phyloP scores from a whole-genome alignment of 192 early-diverging fungal genomes.

The Radiomyces spectabilis region DNA sequence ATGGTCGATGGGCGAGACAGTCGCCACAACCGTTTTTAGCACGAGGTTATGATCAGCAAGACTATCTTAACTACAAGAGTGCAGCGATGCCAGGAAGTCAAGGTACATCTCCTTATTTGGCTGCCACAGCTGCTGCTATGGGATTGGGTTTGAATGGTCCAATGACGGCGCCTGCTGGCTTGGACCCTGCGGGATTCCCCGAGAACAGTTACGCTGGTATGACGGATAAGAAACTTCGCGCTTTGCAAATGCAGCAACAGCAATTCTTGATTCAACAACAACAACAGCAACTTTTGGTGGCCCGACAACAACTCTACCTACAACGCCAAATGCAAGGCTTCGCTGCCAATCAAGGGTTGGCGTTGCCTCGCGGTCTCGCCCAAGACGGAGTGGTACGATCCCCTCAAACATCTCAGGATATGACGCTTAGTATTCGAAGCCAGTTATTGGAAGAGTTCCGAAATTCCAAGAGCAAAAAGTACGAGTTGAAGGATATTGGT shows the following conservation, averaged over 20 bases:
- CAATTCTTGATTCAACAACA: slow-evolving; percentile 43
- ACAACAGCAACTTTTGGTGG: slow-evolving; percentile 25
- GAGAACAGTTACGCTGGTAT: slow-evolving; percentile 13
- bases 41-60: too few relatives aligned
- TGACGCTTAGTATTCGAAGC: slow-evolving; percentile 67
- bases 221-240: slow-evolving; percentile 42
- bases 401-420: slow-evolving; percentile 21
- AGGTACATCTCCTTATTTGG: slow-evolving; percentile 13
- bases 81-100: background rate
- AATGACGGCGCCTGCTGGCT: slow-evolving; percentile 25
- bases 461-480: slow-evolving; percentile 95
- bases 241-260: slow-evolving; percentile 37
- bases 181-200: slow-evolving; percentile 14
- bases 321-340: too few relatives aligned
- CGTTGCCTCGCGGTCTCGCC: slow-evolving; percentile 22
- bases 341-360: too few relatives aligned
- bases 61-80: too few relatives aligned
- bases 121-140: slow-evolving; percentile 10
- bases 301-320: slow-evolving; percentile 4
- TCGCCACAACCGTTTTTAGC: too few relatives aligned
- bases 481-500: slow-evolving; percentile 92
- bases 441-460: slow-evolving; percentile 94
- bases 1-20: too few relatives aligned
- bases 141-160: slow-evolving; percentile 16
- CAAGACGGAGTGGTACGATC: slow-evolving; percentile 13